Percentiles rank a stretch among this genome's conserved stretches.
These are phyloP conservation scores for Tolypocladium tundrense DNA, from an alignment of 2,329 filamentous ascomycete genomes.

Conservation along the genomic window DNA sequence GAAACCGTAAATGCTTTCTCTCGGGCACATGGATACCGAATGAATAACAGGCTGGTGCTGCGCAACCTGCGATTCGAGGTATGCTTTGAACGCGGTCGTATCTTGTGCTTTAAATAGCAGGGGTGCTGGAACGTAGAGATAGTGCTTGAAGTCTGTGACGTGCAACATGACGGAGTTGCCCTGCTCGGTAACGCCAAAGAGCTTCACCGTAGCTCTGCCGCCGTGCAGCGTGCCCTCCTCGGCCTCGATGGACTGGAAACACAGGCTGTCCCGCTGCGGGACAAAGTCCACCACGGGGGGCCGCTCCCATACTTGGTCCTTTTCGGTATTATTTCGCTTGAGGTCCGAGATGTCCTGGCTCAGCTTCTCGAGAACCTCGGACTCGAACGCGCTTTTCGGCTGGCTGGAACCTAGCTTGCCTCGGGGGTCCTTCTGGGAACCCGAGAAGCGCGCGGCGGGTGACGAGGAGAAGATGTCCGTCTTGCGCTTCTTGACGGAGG, in stretches of 20 bases:
- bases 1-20: conserved; percentile 88
- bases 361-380: conserved; percentile 88
- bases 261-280: conserved; percentile 57
- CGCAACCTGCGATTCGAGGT: conserved; percentile 69
- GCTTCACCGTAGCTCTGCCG: conserved; percentile 68
- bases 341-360: conserved; percentile 83
- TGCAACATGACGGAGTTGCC: conserved; percentile 92
- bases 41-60: conserved; percentile 65
- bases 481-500: conserved; percentile 70
- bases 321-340: conserved; percentile 81
- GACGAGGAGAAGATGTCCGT: conserved; percentile 54
- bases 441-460: conserved; percentile 46
- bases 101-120: conserved; percentile 70
- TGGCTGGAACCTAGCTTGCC: conserved; percentile 61
- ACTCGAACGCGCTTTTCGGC: conserved; percentile 84
- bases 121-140: conserved; percentile 87
- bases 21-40: conserved; percentile 69
- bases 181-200: conserved; percentile 78
- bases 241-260: conserved; percentile 90
- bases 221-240: conserved; percentile 80
- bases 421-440: conserved; percentile 52
- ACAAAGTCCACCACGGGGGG: conserved; percentile 42
- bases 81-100: conserved; percentile 67
- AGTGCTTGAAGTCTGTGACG: conserved; percentile 92
- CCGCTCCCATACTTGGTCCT: conserved; percentile 82